phyloP scores from a whole-genome alignment of 2,329 filamentous ascomycete genomes.

The Clonostachys byssicola region DNA sequence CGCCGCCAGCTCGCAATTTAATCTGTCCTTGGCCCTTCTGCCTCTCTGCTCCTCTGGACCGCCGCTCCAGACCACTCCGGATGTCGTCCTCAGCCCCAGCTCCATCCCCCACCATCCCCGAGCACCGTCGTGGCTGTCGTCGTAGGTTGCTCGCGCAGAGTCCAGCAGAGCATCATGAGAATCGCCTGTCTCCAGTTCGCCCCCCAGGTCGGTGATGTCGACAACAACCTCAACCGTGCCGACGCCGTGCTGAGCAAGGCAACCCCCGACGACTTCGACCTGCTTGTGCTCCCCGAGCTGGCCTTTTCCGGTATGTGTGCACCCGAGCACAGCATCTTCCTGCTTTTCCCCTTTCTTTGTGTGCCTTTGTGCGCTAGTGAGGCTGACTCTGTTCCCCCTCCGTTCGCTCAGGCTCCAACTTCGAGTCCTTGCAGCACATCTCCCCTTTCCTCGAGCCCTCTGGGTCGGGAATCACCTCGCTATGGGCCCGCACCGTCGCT shows the following conservation, averaged over 20 bases:
- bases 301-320: slow-evolving; percentile 61
- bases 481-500: slow-evolving; percentile 68
- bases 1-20: too few relatives aligned
- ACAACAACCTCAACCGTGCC: slow-evolving; percentile 67
- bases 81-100: too few relatives aligned
- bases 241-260: slow-evolving; percentile 56
- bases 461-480: slow-evolving; percentile 59
- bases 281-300: slow-evolving; percentile 72
- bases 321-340: not conserved
- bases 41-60: too few relatives aligned
- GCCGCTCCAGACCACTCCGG: too few relatives aligned
- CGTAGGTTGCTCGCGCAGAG: too few relatives aligned
- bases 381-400: not conserved
- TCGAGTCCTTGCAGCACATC: slow-evolving; percentile 65
- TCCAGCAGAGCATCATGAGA: slow-evolving; percentile 39
- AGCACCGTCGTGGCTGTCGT: too few relatives aligned
- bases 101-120: too few relatives aligned
- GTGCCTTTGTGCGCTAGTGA: too few relatives aligned
- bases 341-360: too few relatives aligned
- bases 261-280: slow-evolving; percentile 52
- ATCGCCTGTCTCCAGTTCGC: slow-evolving; percentile 70
- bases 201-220: slow-evolving; percentile 63
- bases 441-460: slow-evolving; percentile 64
- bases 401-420: slow-evolving; percentile 64
- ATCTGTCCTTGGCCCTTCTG: too few relatives aligned